These are phyloP conservation scores for Davidsoniella eucalypti DNA, from an alignment of 2,329 filamentous ascomycete species.

Conservation along the genomic window DNA sequence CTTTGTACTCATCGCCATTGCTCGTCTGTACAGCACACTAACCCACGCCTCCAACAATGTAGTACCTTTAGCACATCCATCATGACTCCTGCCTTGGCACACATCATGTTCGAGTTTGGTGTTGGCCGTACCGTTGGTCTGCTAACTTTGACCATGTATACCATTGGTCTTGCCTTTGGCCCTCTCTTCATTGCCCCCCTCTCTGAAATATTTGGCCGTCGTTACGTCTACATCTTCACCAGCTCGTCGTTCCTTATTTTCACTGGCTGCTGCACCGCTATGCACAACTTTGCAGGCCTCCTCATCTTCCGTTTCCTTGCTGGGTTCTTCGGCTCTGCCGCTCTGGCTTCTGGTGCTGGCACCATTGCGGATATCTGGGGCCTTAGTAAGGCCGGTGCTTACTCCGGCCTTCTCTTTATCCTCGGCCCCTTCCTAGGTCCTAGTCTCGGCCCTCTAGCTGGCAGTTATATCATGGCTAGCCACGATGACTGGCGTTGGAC, in stretches of 20 bases:
- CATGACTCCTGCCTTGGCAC: conserved; percentile 29
- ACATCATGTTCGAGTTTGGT: conserved; percentile 35
- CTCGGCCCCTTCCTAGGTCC: conserved; percentile 37
- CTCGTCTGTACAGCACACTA: neutral
- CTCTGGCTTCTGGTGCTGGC: conserved; percentile 32
- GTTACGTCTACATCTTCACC: conserved; percentile 33
- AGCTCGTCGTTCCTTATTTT: conserved; percentile 36
- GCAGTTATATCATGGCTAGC: conserved; percentile 31
- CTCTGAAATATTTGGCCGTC: conserved; percentile 40
- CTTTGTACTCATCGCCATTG: neutral
- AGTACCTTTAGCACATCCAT: conserved; percentile 37
- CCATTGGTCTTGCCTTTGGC: conserved; percentile 42
- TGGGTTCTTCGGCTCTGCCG: conserved; percentile 33
- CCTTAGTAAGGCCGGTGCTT: conserved; percentile 16
- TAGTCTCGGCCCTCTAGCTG: conserved; percentile 31
- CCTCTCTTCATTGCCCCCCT: conserved; percentile 42
- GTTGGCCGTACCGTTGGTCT: conserved; percentile 38
- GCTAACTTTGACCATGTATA: conserved; percentile 42
- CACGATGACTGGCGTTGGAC: conserved; percentile 37
- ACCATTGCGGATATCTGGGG: conserved; percentile 29
- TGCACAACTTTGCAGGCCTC: conserved; percentile 32
- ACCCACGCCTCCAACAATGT: conserved; percentile 15
- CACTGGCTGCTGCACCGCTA: conserved; percentile 34
- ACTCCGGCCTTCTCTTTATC: conserved; percentile 30
- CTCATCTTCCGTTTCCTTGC: conserved; percentile 40